Evolutionary conservation across 2,329 filamentous ascomycete genomes (phyloP), one percentile per base, ranked within the genome.

Genomic region (Nectriaceae sp.): DNA sequence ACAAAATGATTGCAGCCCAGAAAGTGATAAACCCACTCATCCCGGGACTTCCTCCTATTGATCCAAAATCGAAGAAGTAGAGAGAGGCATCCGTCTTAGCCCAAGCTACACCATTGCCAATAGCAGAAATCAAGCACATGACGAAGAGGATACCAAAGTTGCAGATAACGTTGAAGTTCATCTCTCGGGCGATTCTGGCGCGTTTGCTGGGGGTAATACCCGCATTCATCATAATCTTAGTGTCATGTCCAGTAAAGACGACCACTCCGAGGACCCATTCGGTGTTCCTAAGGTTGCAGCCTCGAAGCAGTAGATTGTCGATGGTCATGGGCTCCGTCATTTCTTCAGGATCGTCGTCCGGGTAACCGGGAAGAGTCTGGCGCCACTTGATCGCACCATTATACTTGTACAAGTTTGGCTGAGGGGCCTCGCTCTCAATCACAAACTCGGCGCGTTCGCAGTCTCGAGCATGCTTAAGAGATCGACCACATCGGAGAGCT

Each of bases 141-240:
- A 85, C 65, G 63, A 96, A 86, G 13, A 99, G 81, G 59, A 99
- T 85, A 61, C 88, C 76, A 65, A 99, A 97, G 71, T 99, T 99
- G 80, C 92, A 96, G 52, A 97, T 81, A 68, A 99, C 92, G 69
- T 96, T 96, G 82, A 90, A 95, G 75, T 99, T 99, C 59, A 99
- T 81, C 67, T 96, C 92, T 54, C 90, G 87, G 44, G 92, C 90
- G 61, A 99, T 92, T 58, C 90, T 85, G 31, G 94, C 84, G 54
- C 93, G 88, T 75, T 99, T 99, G 67, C 85, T 96, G 11, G 95
- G 94, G 2, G 94, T 99, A 53, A 93, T 87, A 51, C 94, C 94
- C 21, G 94, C 89, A 67, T 99, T 99, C 75, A 97, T 88, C 94
- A 99, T 99, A 68, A 97, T 97, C 74, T 97, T 99, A 26, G 93